phyloP scores from a whole-genome alignment of 208 protist genomes.

The Trypanosomatidae sp. region DNA sequence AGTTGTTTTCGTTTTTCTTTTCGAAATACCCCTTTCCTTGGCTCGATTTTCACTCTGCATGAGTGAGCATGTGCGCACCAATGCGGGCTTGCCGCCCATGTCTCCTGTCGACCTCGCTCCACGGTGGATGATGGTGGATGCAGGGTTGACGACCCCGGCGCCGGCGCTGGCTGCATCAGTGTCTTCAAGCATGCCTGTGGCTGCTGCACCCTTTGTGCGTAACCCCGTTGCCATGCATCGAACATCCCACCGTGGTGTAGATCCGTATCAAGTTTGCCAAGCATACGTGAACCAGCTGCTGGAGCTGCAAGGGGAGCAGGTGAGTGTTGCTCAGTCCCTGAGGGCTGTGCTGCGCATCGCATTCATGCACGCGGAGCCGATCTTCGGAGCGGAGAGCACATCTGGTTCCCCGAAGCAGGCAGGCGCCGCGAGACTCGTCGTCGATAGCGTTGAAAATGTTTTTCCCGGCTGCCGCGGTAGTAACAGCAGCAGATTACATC shows the following conservation, averaged over 20 bases:
- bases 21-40: neutral
- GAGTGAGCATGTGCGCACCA: neutral
- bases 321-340: constrained; percentile 7
- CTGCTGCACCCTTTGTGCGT: neutral
- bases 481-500: neutral
- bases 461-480: too few species aligned
- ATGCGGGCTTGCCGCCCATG: constrained; percentile 3
- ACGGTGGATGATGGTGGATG: neutral
- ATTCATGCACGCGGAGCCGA: neutral
- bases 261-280: constrained; percentile 17
- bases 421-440: neutral
- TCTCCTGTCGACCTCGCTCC: neutral
- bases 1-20: neutral
- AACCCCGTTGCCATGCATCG: neutral
- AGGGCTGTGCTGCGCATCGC: neutral
- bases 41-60: neutral
- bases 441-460: neutral
- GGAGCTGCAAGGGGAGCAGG: constrained; percentile 21
- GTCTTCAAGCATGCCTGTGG: neutral
- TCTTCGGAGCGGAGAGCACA: neutral
- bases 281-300: constrained; percentile 12
- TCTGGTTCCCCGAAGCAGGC: neutral
- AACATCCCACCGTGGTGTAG: constrained; percentile 3
- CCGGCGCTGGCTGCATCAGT: neutral
- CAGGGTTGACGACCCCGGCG: neutral